Evolutionary conservation across 805 yeast genomes (phyloP).

Genomic region (Kuraishia borneana): DNA sequence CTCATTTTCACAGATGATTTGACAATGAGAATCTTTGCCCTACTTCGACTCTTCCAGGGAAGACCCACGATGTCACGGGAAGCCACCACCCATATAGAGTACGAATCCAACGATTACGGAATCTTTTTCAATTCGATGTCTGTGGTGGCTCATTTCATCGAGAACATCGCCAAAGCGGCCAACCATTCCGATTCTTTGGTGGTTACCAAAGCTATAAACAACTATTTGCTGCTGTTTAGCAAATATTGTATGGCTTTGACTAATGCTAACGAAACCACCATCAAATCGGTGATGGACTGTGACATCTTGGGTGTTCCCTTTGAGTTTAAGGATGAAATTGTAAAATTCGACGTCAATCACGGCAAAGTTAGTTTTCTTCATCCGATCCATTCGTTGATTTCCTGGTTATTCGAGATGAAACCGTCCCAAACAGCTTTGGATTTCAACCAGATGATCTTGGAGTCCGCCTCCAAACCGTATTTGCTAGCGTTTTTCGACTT

Average conservation of each 20-base stretch:
- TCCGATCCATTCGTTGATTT: constrained; percentile 64
- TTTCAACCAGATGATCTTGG: constrained; percentile 10
- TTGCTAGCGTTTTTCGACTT: constrained; percentile 44
- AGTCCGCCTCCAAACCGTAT: constrained; percentile 1
- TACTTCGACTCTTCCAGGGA: constrained; percentile 65
- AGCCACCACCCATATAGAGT: constrained; percentile 74
- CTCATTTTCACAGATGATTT: constrained; percentile 34
- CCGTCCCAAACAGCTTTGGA: constrained; percentile 14
- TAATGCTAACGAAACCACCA: not conserved
- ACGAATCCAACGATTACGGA: constrained; percentile 77
- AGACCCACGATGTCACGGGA: constrained; percentile 68
- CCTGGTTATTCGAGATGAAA: constrained; percentile 58
- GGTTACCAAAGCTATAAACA: not conserved
- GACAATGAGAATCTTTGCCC: constrained; percentile 50
- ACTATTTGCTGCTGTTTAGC: not conserved
- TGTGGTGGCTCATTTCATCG: constrained; percentile 53
- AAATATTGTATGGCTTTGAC: not conserved
- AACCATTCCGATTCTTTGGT: constrained; percentile 7
- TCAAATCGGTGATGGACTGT: not conserved
- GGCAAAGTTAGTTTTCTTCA: constrained; percentile 62
- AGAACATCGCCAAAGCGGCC: constrained; percentile 37
- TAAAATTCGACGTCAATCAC: constrained; percentile 29
- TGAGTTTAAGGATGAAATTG: constrained; percentile 3
- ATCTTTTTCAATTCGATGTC: constrained; percentile 59
- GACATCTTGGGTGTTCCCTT: not conserved